These are phyloP conservation scores for Teunomyces kruisii DNA, from an alignment of 805 yeast genomes.

Conservation along the genomic window DNA sequence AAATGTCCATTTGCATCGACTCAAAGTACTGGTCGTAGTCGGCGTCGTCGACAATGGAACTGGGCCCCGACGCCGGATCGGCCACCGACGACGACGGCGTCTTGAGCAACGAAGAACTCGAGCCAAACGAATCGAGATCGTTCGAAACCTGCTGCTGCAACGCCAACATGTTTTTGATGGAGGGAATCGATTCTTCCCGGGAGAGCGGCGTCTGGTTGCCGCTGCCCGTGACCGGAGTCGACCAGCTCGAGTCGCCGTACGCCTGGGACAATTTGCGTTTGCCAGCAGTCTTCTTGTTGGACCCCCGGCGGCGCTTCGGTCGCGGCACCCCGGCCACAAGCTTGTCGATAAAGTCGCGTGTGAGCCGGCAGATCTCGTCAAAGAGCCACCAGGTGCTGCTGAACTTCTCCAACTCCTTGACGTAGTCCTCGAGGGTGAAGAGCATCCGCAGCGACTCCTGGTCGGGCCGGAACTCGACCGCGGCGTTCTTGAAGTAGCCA, in stretches of 20 bases:
- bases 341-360: conserved; percentile 21
- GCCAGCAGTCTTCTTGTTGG: neutral
- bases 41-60: conserved; percentile 3
- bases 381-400: conserved; percentile 26
- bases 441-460: neutral
- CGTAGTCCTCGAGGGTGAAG: conserved; percentile 18
- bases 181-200: conserved; percentile 7
- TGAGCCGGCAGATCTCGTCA: conserved; percentile 24
- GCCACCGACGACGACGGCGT: conserved; percentile 1
- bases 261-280: neutral
- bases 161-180: conserved; percentile 8
- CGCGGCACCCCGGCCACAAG: conserved; percentile 3
- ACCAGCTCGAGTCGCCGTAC: neutral
- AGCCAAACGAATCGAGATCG: neutral
- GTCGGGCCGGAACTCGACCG: neutral
- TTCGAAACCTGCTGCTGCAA: neutral
- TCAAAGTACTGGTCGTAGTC: conserved; percentile 25
- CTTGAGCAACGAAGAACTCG: neutral
- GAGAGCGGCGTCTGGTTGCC: neutral
- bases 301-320: neutral
- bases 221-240: neutral
- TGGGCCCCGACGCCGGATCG: neutral
- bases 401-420: conserved; percentile 20
- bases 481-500: conserved; percentile 3
- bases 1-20: conserved; percentile 26